Percentiles rank a stretch among this genome's conserved stretches.
phyloP scores from a whole-genome alignment of 2,329 filamentous ascomycete genomes.

The Thermothelomyces thermophilus region DNA sequence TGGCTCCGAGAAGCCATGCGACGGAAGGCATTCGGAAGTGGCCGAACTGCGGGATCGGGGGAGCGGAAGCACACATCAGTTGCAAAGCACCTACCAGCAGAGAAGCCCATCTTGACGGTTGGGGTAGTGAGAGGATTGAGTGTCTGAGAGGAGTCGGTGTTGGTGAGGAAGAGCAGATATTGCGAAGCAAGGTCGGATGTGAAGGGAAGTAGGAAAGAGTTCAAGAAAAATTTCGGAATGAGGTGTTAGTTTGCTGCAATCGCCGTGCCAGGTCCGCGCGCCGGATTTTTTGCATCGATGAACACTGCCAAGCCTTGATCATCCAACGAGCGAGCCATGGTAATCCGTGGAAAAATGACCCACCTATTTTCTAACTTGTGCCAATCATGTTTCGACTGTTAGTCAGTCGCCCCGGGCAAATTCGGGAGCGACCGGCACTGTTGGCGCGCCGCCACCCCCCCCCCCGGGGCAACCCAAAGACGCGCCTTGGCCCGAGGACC shows the following conservation, averaged over 20 bases:
- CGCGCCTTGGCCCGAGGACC: no score
- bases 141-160: constrained; percentile 19
- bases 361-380: not conserved
- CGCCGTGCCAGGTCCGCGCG: not conserved
- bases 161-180: constrained; percentile 14
- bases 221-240: constrained; percentile 15
- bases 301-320: constrained; percentile 20
- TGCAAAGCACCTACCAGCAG: constrained; percentile 31
- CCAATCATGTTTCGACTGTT: constrained; percentile 21
- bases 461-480: not conserved
- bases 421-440: constrained; percentile 22
- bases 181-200: constrained; percentile 10
- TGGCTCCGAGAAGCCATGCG: constrained; percentile 18
- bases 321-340: constrained; percentile 17
- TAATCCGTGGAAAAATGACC: constrained; percentile 10
- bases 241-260: constrained; percentile 14
- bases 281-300: constrained; percentile 21
- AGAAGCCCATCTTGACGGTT: constrained; percentile 35
- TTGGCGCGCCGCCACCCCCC: constrained; percentile 3
- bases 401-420: constrained; percentile 22
- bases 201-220: constrained; percentile 11
- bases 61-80: not conserved
- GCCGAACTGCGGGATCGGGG: constrained; percentile 3
- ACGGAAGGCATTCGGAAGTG: not conserved
- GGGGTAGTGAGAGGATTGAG: constrained; percentile 8